Evolutionary conservation across 2,329 filamentous ascomycete species (phyloP).

Genomic region (Coniochaeta sp.): DNA sequence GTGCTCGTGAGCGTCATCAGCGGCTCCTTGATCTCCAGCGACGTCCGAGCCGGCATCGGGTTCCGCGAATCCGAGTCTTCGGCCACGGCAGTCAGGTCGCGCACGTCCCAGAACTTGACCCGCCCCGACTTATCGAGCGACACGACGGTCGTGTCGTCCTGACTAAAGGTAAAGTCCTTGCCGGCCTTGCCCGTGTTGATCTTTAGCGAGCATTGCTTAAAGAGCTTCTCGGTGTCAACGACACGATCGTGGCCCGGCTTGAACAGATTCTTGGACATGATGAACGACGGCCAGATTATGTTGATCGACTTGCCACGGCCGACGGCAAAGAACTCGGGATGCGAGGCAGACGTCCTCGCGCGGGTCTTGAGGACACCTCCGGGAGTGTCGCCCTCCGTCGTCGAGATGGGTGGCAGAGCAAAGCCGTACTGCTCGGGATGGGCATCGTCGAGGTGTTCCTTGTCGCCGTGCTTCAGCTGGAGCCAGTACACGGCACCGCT

Average conservation of each 20-base stretch:
- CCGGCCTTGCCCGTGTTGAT: slow-evolving; percentile 97
- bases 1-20: slow-evolving; percentile 82
- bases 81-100: slow-evolving; percentile 57
- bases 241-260: slow-evolving; percentile 57
- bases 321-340: slow-evolving; percentile 91
- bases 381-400: slow-evolving; percentile 83
- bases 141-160: slow-evolving; percentile 89
- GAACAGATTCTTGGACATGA: slow-evolving; percentile 56
- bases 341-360: slow-evolving; percentile 79
- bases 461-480: slow-evolving; percentile 66
- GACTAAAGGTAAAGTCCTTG: slow-evolving; percentile 96
- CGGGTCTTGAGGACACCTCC: slow-evolving; percentile 93
- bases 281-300: slow-evolving; percentile 66
- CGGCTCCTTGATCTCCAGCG: slow-evolving; percentile 76
- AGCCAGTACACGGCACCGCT: slow-evolving; percentile 98
- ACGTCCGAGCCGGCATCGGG: slow-evolving; percentile 46
- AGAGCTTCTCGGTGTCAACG: slow-evolving; percentile 82
- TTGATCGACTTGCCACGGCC: slow-evolving; percentile 94
- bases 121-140: slow-evolving; percentile 95
- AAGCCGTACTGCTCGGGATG: slow-evolving; percentile 81
- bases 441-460: slow-evolving; percentile 71
- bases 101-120: slow-evolving; percentile 97
- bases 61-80: slow-evolving; percentile 43
- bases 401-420: slow-evolving; percentile 77
- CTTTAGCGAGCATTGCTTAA: slow-evolving; percentile 80